phyloP scores from a whole-genome alignment of 1,284 basidiomycete genomes.

The Ganoderma leucocontextum region DNA sequence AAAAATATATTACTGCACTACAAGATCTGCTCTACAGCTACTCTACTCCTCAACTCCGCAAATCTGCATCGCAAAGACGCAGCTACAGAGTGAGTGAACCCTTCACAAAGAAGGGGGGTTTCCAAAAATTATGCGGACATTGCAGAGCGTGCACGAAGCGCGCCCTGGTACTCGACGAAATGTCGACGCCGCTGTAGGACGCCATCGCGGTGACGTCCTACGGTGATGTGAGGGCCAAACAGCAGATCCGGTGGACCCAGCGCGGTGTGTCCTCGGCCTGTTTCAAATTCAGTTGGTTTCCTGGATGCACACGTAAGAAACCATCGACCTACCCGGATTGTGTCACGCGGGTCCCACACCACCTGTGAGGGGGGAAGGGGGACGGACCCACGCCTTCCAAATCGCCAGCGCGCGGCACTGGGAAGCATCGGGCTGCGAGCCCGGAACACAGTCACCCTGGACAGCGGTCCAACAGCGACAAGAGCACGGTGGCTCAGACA shows the following conservation, averaged over 20 bases:
- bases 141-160: constrained; percentile 15
- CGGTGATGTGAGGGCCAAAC: constrained; percentile 15
- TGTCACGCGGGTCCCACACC: background rate
- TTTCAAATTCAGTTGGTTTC: background rate
- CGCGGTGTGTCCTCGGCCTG: constrained; percentile 5
- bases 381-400: constrained; percentile 8
- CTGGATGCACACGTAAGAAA: background rate
- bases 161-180: constrained; percentile 16
- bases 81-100: constrained; percentile 23
- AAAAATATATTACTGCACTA: background rate
- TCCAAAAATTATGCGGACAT: constrained; percentile 43
- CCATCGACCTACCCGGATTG: background rate
- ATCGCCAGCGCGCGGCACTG: constrained; percentile 4
- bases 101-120: constrained; percentile 40
- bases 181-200: constrained; percentile 23
- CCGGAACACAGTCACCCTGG: background rate
- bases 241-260: background rate
- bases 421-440: background rate
- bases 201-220: constrained; percentile 1
- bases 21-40: background rate
- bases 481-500: background rate
- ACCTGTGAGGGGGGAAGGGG: constrained; percentile 6
- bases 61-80: constrained; percentile 26
- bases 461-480: background rate
- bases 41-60: constrained; percentile 13